Base-by-base conservation (phyloP, 169 alveolate species). In the Babesia gibsoni region DNA sequence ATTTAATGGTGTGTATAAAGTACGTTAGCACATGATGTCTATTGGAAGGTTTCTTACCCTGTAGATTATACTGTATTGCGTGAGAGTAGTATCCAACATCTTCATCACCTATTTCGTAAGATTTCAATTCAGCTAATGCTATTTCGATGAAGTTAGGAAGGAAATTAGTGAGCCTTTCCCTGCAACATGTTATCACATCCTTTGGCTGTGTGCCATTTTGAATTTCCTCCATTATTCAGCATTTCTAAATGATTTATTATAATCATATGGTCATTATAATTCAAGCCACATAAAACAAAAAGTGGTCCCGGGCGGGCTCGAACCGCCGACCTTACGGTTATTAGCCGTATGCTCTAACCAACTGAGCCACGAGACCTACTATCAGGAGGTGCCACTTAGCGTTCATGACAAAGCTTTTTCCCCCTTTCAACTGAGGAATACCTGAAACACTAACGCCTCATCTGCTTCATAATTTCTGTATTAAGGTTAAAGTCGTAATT, bases 251-350 rank as follows among this genome's bases (percentile, higher is more conserved):
- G n/a, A n/a, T n/a, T n/a, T n/a, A n/a, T n/a, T n/a, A n/a, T n/a
- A n/a, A n/a, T n/a, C n/a, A n/a, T n/a, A n/a, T n/a, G n/a, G n/a
- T n/a, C n/a, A n/a, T n/a, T 41, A 16, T 41, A 41, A 16, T 16
- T 65, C 37, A 57, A 16, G 1, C 20, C 29, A 29, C 25, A 27
- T 52, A 32, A 16, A 12, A 32, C 49, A 74, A 14, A 56, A 23
- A 12, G 52, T 91, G 95, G 97, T 91, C 98, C 96, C 96, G 92
- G 94, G 94, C 97, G 96, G 98, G 93, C 91, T 94, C 97, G 98
- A 94, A 94, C 98, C 96, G 97, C 95, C 96, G 98, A 94, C 98
- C 98, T 94, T 93, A 89, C 97, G 97, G 97, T 94, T 94, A 94
- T 93, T 93, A 94, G 97, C 97, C 96, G 97, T 89, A 93, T 93